phyloP scores from a whole-genome alignment of 345 rosid species.

The Populus tremula region DNA sequence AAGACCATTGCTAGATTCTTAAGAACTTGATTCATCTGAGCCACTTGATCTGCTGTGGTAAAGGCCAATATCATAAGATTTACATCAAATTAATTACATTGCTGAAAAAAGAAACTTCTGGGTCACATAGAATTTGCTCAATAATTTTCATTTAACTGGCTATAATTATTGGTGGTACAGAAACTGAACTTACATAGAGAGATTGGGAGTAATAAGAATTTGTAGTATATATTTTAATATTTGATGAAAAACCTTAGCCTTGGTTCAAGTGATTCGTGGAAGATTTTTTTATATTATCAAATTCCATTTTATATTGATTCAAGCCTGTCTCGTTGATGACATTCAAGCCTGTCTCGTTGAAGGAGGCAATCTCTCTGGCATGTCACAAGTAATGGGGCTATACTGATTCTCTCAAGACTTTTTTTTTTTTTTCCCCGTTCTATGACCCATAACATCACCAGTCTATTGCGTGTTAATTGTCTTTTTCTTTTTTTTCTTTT shows the following conservation, averaged over 20 bases:
- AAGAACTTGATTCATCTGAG: no score
- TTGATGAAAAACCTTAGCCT: no score
- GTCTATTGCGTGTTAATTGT: neutral
- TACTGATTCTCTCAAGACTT: constrained; percentile 27
- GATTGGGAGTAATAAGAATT: neutral
- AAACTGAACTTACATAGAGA: neutral
- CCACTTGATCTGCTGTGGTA: neutral
- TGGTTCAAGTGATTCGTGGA: neutral
- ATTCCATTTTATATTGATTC: constrained; percentile 11
- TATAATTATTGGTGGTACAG: no score
- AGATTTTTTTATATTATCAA: neutral
- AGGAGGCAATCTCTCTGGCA: constrained; percentile 57
- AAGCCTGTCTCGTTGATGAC: constrained; percentile 1
- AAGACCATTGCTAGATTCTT: neutral
- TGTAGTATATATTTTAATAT: neutral
- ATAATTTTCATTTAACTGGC: no score
- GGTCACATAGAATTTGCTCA: no score
- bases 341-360: constrained; percentile 40
- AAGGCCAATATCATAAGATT: neutral
- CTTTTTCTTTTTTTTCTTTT: neutral
- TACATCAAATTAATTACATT: neutral
- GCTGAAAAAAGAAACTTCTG: neutral
- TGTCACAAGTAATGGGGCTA: constrained; percentile 24
- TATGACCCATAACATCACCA: no score
- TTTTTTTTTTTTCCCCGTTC: constrained; percentile 4